Base-by-base conservation (phyloP, 2,329 filamentous ascomycete species). In the Monilinia fructigena region DNA sequence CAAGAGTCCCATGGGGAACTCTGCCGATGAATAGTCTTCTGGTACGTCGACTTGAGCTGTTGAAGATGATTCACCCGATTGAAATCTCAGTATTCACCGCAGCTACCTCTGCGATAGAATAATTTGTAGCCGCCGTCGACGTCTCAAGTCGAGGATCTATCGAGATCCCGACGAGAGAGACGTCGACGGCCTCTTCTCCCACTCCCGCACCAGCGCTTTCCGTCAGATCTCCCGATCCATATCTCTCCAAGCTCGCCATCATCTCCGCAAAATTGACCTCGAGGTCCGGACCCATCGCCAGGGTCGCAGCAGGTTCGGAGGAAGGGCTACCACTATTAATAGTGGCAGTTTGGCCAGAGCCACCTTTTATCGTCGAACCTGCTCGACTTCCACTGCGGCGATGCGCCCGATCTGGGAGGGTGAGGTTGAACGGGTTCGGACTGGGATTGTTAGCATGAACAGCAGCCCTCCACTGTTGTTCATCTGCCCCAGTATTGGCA, bases 381-480 rank as follows among this genome's bases (percentile, higher is more conserved):
- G 1, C 12, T 11, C 16, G 56, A 48, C 4, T 48, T 8, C 42
- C 28, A 26, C 14, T 60, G 45, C 58, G 58, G 5, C 45, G 45
- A 50, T 60, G 58, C 18, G n/a, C 20, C 38, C 28, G 58, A 6
- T 38, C n/a, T 60, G 58, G 58, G 8, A 60, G 38, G 20, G 14
- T 60, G 3, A 60, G 14, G 11, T 26, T 35, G 7, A 38, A 50
- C 0, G 28, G 45, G 4, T 35, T 50, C 10, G 45, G 16, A n/a
- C 7, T 18, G 14, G 26, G 58, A 4, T 20, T 10, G 8, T 50
- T 50, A 4, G 58, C 58, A 38, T 38, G n/a, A 18, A 50, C 45
- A 8, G 58, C 58, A 4, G 58, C 58, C 5, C 35, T 50, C 58
- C 58, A 60, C 14, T 60, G 28, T 18, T 50, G 28, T 50, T 26